Evolutionary conservation across 805 yeast species (phyloP), one percentile per base, ranked within the genome.

Genomic region (Barnettozyma vustinii): DNA sequence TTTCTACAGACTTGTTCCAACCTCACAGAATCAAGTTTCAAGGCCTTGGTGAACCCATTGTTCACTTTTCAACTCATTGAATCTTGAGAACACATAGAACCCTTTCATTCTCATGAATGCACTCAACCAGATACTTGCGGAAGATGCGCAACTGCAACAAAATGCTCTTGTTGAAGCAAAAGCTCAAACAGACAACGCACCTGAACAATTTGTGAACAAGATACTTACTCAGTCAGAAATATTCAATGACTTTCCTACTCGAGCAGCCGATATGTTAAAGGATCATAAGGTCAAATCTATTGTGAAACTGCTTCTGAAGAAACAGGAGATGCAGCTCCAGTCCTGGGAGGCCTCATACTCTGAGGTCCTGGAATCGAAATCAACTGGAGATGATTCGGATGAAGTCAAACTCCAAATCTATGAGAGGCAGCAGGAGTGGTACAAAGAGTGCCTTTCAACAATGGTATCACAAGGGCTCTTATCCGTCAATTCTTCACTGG

Each of bases 401-500:
- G 27, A n/a, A 23, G n/a, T 23, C 18, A 26, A 36, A n/a, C 16
- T 18, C 4, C 20, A 16, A 32, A 44, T 44, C 2, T 37, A 44
- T 21, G 15, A 25, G 25, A 7, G 36, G 16, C 46, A 44, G 23
- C 21, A 44, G 16, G 36, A 37, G 5, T 35, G 41, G 46, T 25
- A 36, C 26, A 16, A 16, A 3, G 46, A 44, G 7, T 44, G 41
- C n/a, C 25, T 44, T n/a, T 20, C 32, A 32, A 15, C 20, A 15
- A 13, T 42, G 39, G 16, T 8, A 16, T 19, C 36, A 2, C 40
- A 23, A 5, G 45, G 45, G 15, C 27, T 42, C 18, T n/a, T 42
- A 9, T 10, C 15, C 20, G 13, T 43, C 18, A 9, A 48, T 49
- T 15, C 57, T 47, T 25, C 35, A 43, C 9, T 42, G 37, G 27